Evolutionary conservation across 2,329 filamentous ascomycete species (phyloP).

Genomic region (Zasmidium cellare): DNA sequence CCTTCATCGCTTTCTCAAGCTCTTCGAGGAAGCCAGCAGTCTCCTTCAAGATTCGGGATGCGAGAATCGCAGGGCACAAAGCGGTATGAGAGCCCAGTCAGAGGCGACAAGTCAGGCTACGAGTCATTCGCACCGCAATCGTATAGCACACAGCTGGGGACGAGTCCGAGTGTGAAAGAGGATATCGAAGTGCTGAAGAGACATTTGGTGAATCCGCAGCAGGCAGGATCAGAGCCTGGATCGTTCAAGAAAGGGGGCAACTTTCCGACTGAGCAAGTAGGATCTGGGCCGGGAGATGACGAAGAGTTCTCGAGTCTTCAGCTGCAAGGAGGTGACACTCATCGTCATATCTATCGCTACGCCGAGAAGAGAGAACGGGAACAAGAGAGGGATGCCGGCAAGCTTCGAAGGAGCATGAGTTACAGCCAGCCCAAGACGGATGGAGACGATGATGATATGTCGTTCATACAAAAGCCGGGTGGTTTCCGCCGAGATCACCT

Average conservation of each 20-base stretch:
- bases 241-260: slow-evolving; percentile 26
- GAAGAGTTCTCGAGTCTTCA: slow-evolving; percentile 92
- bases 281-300: slow-evolving; percentile 49
- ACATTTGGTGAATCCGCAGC: slow-evolving; percentile 75
- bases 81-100: slow-evolving; percentile 41
- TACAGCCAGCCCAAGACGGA: slow-evolving; percentile 73
- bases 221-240: slow-evolving; percentile 38
- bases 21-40: slow-evolving; percentile 68
- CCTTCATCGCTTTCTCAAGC: slow-evolving; percentile 86
- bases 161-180: slow-evolving; percentile 66
- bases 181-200: slow-evolving; percentile 89
- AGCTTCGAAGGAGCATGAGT: slow-evolving; percentile 79
- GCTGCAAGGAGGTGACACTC: slow-evolving; percentile 92
- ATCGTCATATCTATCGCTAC: slow-evolving; percentile 94
- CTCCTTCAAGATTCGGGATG: slow-evolving; percentile 64
- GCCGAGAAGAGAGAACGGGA: slow-evolving; percentile 83
- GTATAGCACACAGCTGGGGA: slow-evolving; percentile 42
- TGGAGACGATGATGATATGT: slow-evolving; percentile 75
- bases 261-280: slow-evolving; percentile 27
- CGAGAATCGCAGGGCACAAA: slow-evolving; percentile 55
- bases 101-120: slow-evolving; percentile 58
- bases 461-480: slow-evolving; percentile 87
- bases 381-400: slow-evolving; percentile 60
- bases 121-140: slow-evolving; percentile 79
- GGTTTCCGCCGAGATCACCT: slow-evolving; percentile 91